phyloP scores from a whole-genome alignment of 2,329 filamentous ascomycete species.

The Coniochaeta sp. region DNA sequence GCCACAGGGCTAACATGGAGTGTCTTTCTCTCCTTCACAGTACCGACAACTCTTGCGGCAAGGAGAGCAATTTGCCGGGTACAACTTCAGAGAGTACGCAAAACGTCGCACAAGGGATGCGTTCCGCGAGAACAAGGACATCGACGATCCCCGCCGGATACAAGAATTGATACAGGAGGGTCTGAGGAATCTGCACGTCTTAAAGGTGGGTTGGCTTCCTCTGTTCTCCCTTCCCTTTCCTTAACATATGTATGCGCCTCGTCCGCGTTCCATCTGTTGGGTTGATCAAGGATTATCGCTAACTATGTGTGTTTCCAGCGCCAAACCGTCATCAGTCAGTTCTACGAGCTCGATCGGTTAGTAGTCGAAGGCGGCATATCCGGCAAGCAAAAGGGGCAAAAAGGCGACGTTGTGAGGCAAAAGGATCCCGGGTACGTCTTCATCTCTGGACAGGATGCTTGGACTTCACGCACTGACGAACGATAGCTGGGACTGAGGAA shows the following conservation, averaged over 20 bases:
- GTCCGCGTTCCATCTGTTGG: background rate
- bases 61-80: constrained; percentile 79
- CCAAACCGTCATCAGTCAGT: constrained; percentile 91
- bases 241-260: background rate
- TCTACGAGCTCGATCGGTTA: constrained; percentile 84
- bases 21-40: constrained; percentile 33
- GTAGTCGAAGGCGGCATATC: constrained; percentile 86
- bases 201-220: constrained; percentile 64
- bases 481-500: background rate
- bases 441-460: background rate
- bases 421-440: constrained; percentile 3
- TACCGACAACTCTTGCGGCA: constrained; percentile 89
- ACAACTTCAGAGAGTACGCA: constrained; percentile 98
- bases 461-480: background rate
- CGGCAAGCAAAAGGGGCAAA: constrained; percentile 5
- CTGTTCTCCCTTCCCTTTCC: background rate
- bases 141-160: constrained; percentile 67
- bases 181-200: constrained; percentile 73
- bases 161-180: constrained; percentile 89
- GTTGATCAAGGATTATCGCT: background rate
- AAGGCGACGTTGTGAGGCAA: constrained; percentile 2
- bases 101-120: constrained; percentile 84
- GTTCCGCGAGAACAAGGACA: constrained; percentile 72
- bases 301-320: constrained; percentile 48
- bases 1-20: background rate